Evolutionary conservation across 2,329 filamentous ascomycete genomes (phyloP).

Genomic region (Sclerotinia trifoliorum): DNA sequence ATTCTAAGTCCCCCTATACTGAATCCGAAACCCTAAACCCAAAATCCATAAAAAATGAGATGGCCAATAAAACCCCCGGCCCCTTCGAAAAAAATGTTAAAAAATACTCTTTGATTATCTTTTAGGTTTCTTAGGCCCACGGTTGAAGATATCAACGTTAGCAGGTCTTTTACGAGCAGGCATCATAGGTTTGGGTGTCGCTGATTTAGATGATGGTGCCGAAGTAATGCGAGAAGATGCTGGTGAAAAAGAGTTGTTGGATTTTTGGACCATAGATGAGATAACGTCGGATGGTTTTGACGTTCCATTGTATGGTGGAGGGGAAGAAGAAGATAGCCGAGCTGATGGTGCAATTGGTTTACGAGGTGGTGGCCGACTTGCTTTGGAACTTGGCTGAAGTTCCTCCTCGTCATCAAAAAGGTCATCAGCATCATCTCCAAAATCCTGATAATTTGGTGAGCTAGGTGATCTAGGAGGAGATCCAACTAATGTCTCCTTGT

Average conservation of each 20-base stretch:
- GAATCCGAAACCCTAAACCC: neutral
- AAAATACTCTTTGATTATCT: neutral
- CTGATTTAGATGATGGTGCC: constrained; percentile 10
- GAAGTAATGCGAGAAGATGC: neutral
- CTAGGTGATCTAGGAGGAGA: constrained; percentile 11
- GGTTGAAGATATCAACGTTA: constrained; percentile 21
- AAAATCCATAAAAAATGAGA: neutral
- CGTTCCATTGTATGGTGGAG: constrained; percentile 6
- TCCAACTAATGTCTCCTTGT: constrained; percentile 30
- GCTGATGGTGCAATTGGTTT: constrained; percentile 13
- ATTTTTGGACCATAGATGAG: neutral
- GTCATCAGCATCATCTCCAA: constrained; percentile 30
- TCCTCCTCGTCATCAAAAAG: constrained; percentile 31
- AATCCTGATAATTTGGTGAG: constrained; percentile 30
- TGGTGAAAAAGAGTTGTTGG: neutral
- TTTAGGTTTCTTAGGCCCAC: constrained; percentile 23
- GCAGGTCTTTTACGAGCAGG: constrained; percentile 14
- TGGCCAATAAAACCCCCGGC: neutral
- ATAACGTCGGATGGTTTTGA: neutral
- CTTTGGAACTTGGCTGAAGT: neutral
- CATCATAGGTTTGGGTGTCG: constrained; percentile 14
- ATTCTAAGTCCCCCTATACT: neutral
- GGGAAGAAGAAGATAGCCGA: constrained; percentile 9
- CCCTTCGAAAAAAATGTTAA: neutral
- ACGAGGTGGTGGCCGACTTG: constrained; percentile 13